Evolutionary conservation across 768 basidiomycete genomes (phyloP).

Genomic region (Phaeotremella skinneri): DNA sequence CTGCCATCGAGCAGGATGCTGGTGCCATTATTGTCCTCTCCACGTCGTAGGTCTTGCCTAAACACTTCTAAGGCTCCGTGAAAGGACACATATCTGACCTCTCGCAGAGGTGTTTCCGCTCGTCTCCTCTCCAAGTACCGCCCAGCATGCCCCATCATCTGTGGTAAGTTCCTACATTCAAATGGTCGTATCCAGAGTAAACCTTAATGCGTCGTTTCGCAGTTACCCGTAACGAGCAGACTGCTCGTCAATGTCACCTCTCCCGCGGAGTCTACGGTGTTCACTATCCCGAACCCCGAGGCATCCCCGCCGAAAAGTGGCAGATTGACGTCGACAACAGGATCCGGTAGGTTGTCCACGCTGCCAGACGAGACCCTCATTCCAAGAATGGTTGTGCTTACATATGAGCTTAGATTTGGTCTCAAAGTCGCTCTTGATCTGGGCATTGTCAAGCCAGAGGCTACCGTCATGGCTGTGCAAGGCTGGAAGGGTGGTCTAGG

Average conservation of each 20-base stretch:
- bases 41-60: slow-evolving; percentile 59
- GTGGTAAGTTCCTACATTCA: slow-evolving; percentile 61
- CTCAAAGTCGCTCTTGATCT: slow-evolving; percentile 76
- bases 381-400: background rate
- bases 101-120: slow-evolving; percentile 76
- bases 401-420: slow-evolving; percentile 61
- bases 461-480: slow-evolving; percentile 89
- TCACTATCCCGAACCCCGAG: slow-evolving; percentile 93
- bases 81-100: background rate
- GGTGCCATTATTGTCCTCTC: slow-evolving; percentile 94
- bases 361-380: background rate
- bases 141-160: slow-evolving; percentile 88
- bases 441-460: slow-evolving; percentile 82
- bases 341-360: slow-evolving; percentile 56
- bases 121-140: slow-evolving; percentile 95
- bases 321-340: slow-evolving; percentile 75
- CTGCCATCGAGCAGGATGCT: slow-evolving; percentile 90
- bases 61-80: background rate
- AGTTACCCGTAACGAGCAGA: slow-evolving; percentile 96
- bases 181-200: background rate
- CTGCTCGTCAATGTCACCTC: slow-evolving; percentile 92
- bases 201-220: slow-evolving; percentile 10
- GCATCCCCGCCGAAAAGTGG: slow-evolving; percentile 84
- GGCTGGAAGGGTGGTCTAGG: slow-evolving; percentile 99
- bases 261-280: slow-evolving; percentile 96